A percentile compares a stretch with the other conserved stretches of the same genome.
Conservation (phyloP, 2,329 filamentous ascomycete species). For the Ophiostoma sp. region DNA sequence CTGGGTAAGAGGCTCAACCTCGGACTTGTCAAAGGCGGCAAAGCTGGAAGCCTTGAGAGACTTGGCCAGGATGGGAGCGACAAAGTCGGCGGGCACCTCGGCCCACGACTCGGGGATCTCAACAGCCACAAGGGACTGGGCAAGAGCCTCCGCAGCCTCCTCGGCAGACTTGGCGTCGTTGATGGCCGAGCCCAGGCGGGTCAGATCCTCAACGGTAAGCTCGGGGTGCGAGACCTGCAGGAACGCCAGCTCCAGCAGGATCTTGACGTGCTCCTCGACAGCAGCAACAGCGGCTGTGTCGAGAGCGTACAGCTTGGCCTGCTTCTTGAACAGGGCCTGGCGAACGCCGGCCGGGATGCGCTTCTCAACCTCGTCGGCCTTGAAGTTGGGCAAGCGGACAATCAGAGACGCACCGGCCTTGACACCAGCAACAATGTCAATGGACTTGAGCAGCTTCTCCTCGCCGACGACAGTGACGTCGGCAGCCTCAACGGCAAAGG, state of each 20-base stretch:
- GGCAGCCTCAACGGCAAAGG: slow-evolving; percentile 73
- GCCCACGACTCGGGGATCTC: slow-evolving; percentile 78
- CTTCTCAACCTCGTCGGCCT: slow-evolving; percentile 87
- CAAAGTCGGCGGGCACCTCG: slow-evolving; percentile 57
- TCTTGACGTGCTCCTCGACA: slow-evolving; percentile 59
- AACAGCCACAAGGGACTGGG: slow-evolving; percentile 64
- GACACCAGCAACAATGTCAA: slow-evolving; percentile 67
- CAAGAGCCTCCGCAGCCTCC: slow-evolving; percentile 57
- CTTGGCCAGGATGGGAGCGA: slow-evolving; percentile 50
- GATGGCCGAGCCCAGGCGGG: slow-evolving; percentile 57
- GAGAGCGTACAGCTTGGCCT: slow-evolving; percentile 66
- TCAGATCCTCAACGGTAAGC: slow-evolving; percentile 54
- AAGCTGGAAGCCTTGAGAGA: slow-evolving; percentile 78
- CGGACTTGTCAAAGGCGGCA: slow-evolving; percentile 68
- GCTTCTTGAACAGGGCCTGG: slow-evolving; percentile 65
- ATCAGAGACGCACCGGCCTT: slow-evolving; percentile 68
- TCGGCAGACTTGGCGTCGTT: slow-evolving; percentile 47
- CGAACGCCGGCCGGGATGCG: slow-evolving; percentile 66
- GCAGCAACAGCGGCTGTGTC: slow-evolving; percentile 65
- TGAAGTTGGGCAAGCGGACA: slow-evolving; percentile 70
- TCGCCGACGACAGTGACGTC: slow-evolving; percentile 75
- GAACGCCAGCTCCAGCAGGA: slow-evolving; percentile 77
- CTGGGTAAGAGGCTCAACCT: slow-evolving; percentile 58
- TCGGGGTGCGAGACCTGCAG: slow-evolving; percentile 68
- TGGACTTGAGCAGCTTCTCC: slow-evolving; percentile 70